Evolutionary conservation across 225 moss, liverwort and hornwort genomes (phyloP), one percentile per base, ranked within the genome.

Genomic region (Physcomitrium patens): DNA sequence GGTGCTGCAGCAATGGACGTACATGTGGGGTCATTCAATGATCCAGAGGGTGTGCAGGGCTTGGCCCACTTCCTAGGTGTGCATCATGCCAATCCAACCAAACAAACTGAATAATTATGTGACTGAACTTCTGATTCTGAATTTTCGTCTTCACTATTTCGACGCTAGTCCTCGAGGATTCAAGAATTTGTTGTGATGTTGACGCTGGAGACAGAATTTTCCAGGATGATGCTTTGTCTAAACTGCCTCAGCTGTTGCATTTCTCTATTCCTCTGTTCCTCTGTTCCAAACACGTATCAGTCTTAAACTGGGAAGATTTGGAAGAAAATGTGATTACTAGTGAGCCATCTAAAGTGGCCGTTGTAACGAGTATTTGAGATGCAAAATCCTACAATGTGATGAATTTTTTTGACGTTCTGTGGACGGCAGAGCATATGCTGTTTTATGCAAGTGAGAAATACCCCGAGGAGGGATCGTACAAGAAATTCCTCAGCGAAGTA

Each of bases 381-480:
- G 66, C 45, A 47, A 50, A 11, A n/a, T 24, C 9, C 4, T 24
- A 12, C 60, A 74, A 41, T 53, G 60, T 65, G 52, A 19, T 37
- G 19, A n/a, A n/a, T n/a, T 45, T 8, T 31, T 37, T 37, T 37
- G 18, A n/a, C 26, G 61, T 55, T 63, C 42, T 41, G 51, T 27
- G 63, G 44, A 12, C 1, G 86, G 86, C 93, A 93, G 96, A 97
- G 86, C 96, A 97, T 64, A 97, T 97, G 96, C 80, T 97, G 49
- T 97, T 97, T 72, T 97, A 91, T 69, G 91, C 96, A 57, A 97
- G 89, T 68, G 79, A 92, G 57, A 97, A 97, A 65, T 94, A 97
- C 77, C 92, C 94, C 10, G 89, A 90, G 60, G 96, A 97, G 74
- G 96, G 94, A 50, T 91, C 85, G 63, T 94, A 94, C 77, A 91